A percentile compares a stretch with the other conserved stretches of the same genome.
phyloP scores from a whole-genome alignment of 352 stramenopile species.

The Phytopythium montanum region DNA sequence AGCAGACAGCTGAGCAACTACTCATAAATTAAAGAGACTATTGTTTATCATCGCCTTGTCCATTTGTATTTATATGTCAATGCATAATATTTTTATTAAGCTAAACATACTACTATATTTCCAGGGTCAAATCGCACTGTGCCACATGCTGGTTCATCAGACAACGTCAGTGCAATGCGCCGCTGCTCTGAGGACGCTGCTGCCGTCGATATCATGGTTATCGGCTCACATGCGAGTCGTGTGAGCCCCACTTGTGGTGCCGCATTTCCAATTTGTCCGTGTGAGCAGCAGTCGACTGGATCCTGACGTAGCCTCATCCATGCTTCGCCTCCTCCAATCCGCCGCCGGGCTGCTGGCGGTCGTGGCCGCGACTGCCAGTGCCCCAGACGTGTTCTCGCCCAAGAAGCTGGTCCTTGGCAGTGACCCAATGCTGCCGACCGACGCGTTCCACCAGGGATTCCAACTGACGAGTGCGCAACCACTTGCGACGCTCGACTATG shows the following conservation, averaged over 20 bases:
- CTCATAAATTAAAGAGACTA: neutral
- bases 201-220: too few relatives aligned
- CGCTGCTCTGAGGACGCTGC: too few relatives aligned
- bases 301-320: neutral
- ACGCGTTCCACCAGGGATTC: constrained; percentile 16
- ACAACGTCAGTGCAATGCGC: too few relatives aligned
- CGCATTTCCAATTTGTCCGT: neutral
- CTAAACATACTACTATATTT: too few relatives aligned
- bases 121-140: too few relatives aligned
- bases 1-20: too few relatives aligned
- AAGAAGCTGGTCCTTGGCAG: constrained; percentile 23
- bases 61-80: too few relatives aligned
- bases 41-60: too few relatives aligned
- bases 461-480: constrained; percentile 14
- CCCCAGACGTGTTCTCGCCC: constrained; percentile 22
- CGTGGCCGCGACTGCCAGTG: constrained; percentile 6
- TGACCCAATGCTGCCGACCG: constrained; percentile 10
- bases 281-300: neutral
- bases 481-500: constrained; percentile 24
- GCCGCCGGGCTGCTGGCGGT: neutral
- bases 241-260: neutral
- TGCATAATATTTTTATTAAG: too few relatives aligned
- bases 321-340: neutral
- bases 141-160: too few relatives aligned
- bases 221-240: neutral